phyloP scores from a whole-genome alignment of 2,329 filamentous ascomycete species.

The Chaetomium olivaceum region DNA sequence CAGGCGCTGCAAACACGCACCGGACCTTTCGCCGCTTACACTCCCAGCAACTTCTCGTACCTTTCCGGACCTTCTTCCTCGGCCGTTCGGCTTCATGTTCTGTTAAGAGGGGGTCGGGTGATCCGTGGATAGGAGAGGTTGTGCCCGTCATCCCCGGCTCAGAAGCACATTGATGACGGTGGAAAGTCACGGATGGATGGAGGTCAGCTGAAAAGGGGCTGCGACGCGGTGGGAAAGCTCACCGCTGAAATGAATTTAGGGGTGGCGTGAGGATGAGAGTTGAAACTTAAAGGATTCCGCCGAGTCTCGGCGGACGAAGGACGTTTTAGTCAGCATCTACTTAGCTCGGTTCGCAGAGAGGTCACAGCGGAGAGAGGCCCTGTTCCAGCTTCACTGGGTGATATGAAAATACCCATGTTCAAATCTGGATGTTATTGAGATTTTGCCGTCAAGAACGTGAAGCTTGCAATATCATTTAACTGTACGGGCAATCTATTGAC shows the following conservation, averaged over 20 bases:
- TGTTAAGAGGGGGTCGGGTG: neutral
- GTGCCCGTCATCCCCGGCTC: neutral
- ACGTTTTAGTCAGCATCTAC: neutral
- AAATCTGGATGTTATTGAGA: too few species aligned
- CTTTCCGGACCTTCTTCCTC: slow-evolving; percentile 48
- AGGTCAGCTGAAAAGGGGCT: neutral
- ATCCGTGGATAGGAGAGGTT: neutral
- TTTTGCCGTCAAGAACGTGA: too few species aligned
- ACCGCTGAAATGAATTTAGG: neutral
- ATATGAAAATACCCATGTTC: too few species aligned
- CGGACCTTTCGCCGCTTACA: slow-evolving; percentile 57
- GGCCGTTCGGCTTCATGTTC: neutral
- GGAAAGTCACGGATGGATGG: neutral
- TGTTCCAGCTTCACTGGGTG: too few species aligned
- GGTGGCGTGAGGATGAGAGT: neutral
- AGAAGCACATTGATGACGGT: neutral
- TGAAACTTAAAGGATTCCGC: neutral
- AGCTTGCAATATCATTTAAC: too few species aligned
- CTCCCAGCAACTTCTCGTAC: slow-evolving; percentile 60
- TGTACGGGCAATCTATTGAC: too few species aligned
- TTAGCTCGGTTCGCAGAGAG: too few species aligned
- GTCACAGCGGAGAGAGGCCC: too few species aligned
- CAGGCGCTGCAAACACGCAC: slow-evolving; percentile 47
- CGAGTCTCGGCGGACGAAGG: slow-evolving; percentile 8
- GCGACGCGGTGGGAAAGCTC: neutral